phyloP scores from a whole-genome alignment of 2,329 filamentous ascomycete species.

The Colletotrichum acutatum region DNA sequence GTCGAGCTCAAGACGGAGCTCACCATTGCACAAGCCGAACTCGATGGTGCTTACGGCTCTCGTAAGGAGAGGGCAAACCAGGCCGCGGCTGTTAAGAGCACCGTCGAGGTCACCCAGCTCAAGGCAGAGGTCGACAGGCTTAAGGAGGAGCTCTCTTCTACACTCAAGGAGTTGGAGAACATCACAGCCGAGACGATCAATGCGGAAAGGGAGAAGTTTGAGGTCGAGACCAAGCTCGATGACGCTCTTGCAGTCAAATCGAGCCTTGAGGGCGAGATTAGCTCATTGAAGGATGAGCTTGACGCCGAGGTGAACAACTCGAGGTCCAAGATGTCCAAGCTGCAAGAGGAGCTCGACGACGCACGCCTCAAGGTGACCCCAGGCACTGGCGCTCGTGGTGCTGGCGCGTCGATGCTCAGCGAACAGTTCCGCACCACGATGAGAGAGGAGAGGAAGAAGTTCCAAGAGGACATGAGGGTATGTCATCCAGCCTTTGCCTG shows the following conservation, averaged over 20 bases:
- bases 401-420: conserved; percentile 63
- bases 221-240: conserved; percentile 55
- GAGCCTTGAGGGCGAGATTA: conserved; percentile 52
- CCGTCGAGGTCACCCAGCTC: conserved; percentile 57
- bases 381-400: conserved; percentile 48
- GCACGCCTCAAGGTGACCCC: conserved; percentile 57
- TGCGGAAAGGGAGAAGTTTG: conserved; percentile 62
- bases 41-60: conserved; percentile 70
- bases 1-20: conserved; percentile 71
- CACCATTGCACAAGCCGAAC: conserved; percentile 69
- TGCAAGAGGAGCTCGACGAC: conserved; percentile 63
- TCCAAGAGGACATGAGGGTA: conserved; percentile 65
- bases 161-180: conserved; percentile 63
- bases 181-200: conserved; percentile 63
- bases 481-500: conserved; percentile 36
- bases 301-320: conserved; percentile 54
- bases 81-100: conserved; percentile 63
- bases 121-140: conserved; percentile 61
- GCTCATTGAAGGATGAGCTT: conserved; percentile 49
- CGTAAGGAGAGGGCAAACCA: conserved; percentile 69
- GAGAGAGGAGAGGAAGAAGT: conserved; percentile 67
- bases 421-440: conserved; percentile 67
- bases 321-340: conserved; percentile 49
- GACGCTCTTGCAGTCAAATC: conserved; percentile 48
- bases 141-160: conserved; percentile 60